Evolutionary conservation across 2,329 filamentous ascomycete genomes (phyloP), one percentile per base, ranked within the genome.

Genomic region (Diplodia sapinea): DNA sequence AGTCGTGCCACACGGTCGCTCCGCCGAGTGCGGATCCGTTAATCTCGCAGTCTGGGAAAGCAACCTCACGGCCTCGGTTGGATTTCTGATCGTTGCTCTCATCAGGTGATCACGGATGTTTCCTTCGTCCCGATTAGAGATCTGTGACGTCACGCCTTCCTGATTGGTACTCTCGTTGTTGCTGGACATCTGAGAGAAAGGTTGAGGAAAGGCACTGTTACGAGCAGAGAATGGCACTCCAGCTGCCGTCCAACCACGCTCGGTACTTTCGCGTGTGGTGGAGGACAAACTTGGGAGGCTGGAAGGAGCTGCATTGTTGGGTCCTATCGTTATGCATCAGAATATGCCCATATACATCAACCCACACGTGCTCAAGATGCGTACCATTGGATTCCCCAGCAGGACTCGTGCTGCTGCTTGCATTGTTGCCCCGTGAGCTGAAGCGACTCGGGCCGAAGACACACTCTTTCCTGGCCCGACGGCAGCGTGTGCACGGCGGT

Each of bases 401-500:
- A n/a, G 59, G 59, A 52, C 59, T 63, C n/a, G 43, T 51, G 43
- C 59, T 51, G 47, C 33, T 38, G 31, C 47, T 63, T 47, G 43
- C 20, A 51, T 57, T 47, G 43, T 47, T 26, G 11, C 64, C 64
- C 31, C 55, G 49, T 15, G 64, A 40, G 17, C 23, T 51, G 31
- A 57, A 66, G 6, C 64, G 54, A 54, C 64, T 66, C 64, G 64
- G 64, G 49, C 64, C 64, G 64, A 66, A 66, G 20, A 66, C 43
- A 31, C 64, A 66, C 29, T 66, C 64, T 20, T 57, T 59, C 33
- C 64, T 50, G 12, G 64, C 64, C n/a, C 64, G 29, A 29, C 64
- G 29, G 55, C 64, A 66, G 26, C 64, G 64, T 1, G 64, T 66
- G 54, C 64, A 66, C 43, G 64, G 64, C 43, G 64, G 64, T 11